Evolutionary conservation across 208 protist genomes (phyloP).

Genomic region (Leishmania mexicana): DNA sequence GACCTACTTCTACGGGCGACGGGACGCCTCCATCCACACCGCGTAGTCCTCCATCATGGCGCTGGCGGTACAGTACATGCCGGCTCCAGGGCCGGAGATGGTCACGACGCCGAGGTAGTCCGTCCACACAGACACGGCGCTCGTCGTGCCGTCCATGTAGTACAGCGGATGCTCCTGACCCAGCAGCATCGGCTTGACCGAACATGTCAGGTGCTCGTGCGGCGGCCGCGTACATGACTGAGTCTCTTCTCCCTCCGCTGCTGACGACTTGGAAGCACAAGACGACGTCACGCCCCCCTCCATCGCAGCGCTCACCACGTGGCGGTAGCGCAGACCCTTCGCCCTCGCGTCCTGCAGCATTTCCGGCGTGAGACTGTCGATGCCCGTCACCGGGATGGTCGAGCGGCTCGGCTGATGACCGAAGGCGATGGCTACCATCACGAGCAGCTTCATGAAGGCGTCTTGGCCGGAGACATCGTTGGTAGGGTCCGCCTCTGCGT

Average conservation of each 20-base stretch:
- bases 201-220: constrained; percentile 16
- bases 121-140: constrained; percentile 37
- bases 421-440: constrained; percentile 31
- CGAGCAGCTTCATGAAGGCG: constrained; percentile 44
- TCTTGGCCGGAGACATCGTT: constrained; percentile 45
- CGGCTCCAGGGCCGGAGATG: constrained; percentile 30
- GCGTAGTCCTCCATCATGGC: constrained; percentile 51
- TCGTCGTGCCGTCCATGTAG: constrained; percentile 35
- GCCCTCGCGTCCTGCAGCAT: constrained; percentile 27
- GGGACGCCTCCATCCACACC: constrained; percentile 24
- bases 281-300: neutral
- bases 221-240: neutral
- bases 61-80: constrained; percentile 44
- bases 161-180: constrained; percentile 36
- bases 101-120: constrained; percentile 38
- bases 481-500: constrained; percentile 43
- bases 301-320: constrained; percentile 25
- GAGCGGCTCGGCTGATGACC: constrained; percentile 33
- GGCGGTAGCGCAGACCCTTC: constrained; percentile 38
- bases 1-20: neutral
- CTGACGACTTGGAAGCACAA: neutral
- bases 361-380: constrained; percentile 34
- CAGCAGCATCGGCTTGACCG: constrained; percentile 31
- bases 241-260: neutral
- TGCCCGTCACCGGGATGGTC: constrained; percentile 34